Evolutionary conservation across 2,329 filamentous ascomycete species (phyloP).

Genomic region (Alternaria angustiovoidea): DNA sequence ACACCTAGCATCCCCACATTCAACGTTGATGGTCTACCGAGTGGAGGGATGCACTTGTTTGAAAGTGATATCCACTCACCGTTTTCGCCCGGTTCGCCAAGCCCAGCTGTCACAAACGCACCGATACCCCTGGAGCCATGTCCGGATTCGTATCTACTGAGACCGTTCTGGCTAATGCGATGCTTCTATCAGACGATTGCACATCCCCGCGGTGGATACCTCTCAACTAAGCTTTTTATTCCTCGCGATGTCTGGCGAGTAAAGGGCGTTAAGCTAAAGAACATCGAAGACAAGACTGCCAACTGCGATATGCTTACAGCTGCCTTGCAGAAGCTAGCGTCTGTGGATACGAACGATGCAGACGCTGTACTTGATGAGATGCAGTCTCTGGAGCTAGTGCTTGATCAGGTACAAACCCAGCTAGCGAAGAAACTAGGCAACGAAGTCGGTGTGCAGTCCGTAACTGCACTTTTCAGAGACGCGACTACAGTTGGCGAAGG

Average conservation of each 20-base stretch:
- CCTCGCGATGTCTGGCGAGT: constrained; percentile 93
- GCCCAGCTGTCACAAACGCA: constrained; percentile 67
- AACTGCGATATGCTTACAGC: constrained; percentile 92
- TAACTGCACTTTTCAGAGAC: constrained; percentile 78
- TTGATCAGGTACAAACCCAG: constrained; percentile 82
- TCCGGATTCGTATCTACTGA: constrained; percentile 85
- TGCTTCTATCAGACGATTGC: constrained; percentile 91
- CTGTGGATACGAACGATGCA: constrained; percentile 87
- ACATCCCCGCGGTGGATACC: constrained; percentile 88
- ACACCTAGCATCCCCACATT: constrained; percentile 73
- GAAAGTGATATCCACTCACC: constrained; percentile 81
- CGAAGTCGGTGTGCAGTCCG: constrained; percentile 85
- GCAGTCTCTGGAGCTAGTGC: constrained; percentile 82
- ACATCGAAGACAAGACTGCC: constrained; percentile 89
- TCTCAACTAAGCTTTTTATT: constrained; percentile 91
- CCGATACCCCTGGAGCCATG: constrained; percentile 89
- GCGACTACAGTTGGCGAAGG: constrained; percentile 55
- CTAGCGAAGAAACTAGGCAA: constrained; percentile 87
- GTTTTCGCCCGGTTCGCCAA: constrained; percentile 70
- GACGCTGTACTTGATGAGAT: constrained; percentile 94
- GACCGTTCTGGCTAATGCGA: constrained; percentile 98
- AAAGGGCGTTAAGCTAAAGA: constrained; percentile 90
- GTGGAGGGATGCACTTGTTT: constrained; percentile 80
- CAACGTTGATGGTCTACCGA: constrained; percentile 63
- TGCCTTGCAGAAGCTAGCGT: constrained; percentile 80